Percentiles rank a stretch among this genome's conserved stretches.
These are phyloP conservation scores for Golubevia sp. DNA, from an alignment of 1,284 basidiomycete genomes.

Conservation along the genomic window DNA sequence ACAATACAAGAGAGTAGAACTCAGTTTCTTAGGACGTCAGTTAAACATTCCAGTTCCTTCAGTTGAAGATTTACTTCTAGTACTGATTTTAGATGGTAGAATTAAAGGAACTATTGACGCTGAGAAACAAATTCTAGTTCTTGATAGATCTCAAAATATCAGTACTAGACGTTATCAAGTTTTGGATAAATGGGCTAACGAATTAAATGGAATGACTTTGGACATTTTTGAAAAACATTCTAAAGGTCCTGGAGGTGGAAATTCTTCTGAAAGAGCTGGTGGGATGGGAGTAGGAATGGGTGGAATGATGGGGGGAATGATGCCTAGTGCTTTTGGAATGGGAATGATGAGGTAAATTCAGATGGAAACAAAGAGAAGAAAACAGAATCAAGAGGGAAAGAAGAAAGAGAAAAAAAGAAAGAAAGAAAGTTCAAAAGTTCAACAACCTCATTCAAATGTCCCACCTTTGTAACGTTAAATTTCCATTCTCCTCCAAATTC, in stretches of 20 bases:
- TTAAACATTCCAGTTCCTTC: constrained; percentile 36
- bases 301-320: too few relatives aligned
- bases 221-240: constrained; percentile 10
- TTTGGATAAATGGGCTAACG: constrained; percentile 25
- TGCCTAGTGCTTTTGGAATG: too few relatives aligned
- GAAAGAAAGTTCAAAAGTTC: too few relatives aligned
- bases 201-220: constrained; percentile 10
- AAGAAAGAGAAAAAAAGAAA: too few relatives aligned
- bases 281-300: too few relatives aligned
- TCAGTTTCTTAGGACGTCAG: constrained; percentile 69
- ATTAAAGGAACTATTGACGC: constrained; percentile 49
- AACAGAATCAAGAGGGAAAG: too few relatives aligned
- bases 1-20: constrained; percentile 89
- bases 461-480: too few relatives aligned
- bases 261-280: too few relatives aligned
- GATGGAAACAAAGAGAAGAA: too few relatives aligned
- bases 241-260: background rate
- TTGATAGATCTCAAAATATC: constrained; percentile 18
- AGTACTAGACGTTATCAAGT: constrained; percentile 25
- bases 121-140: constrained; percentile 34
- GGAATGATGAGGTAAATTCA: too few relatives aligned
- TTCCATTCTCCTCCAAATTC: too few relatives aligned
- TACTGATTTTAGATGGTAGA: constrained; percentile 48
- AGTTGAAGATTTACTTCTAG: constrained; percentile 46
- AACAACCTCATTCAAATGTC: too few relatives aligned